Percentiles rank a stretch among this genome's conserved stretches.
Evolutionary conservation across 345 rosid genomes (phyloP).

Genomic region (Aurinia saxatilis): DNA sequence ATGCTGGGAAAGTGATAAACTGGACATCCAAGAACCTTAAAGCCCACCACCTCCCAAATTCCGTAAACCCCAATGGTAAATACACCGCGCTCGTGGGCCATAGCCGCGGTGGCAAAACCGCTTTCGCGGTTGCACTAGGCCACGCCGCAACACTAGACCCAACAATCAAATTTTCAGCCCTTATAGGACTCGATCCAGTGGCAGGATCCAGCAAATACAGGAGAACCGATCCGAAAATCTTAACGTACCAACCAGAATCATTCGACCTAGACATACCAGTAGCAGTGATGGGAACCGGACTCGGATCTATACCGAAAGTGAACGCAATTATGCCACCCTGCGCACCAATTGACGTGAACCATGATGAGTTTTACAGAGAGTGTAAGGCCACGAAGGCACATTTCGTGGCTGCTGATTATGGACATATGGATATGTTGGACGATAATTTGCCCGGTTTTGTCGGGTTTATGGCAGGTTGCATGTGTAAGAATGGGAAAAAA

Average conservation of each 20-base stretch:
- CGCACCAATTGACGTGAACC: conserved; percentile 24
- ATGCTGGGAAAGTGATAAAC: conserved; percentile 22
- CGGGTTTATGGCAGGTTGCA: no score
- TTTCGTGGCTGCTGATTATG: conserved; percentile 25
- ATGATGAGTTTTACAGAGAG: conserved; percentile 24
- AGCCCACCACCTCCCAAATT: conserved; percentile 14
- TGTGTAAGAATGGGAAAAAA: conserved; percentile 17
- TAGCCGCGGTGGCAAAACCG: conserved; percentile 28
- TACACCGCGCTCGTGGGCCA: conserved; percentile 21
- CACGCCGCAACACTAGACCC: conserved; percentile 23
- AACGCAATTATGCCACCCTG: conserved; percentile 16
- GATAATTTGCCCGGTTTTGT: no score
- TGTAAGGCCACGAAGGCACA: conserved; percentile 23
- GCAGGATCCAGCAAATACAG: conserved; percentile 7
- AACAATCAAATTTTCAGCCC: conserved; percentile 16
- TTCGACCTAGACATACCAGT: conserved; percentile 25
- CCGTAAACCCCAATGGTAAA: conserved; percentile 10
- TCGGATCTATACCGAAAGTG: conserved; percentile 12
- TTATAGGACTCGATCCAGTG: conserved; percentile 28
- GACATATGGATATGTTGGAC: conserved; percentile 34
- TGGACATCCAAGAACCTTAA: conserved; percentile 13
- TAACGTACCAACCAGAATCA: conserved; percentile 21
- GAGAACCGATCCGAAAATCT: conserved; percentile 12
- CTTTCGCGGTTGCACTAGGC: conserved; percentile 27
- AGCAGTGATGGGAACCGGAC: conserved; percentile 25